phyloP scores from a whole-genome alignment of 192 early-diverging fungal genomes.

The Backusella circina region DNA sequence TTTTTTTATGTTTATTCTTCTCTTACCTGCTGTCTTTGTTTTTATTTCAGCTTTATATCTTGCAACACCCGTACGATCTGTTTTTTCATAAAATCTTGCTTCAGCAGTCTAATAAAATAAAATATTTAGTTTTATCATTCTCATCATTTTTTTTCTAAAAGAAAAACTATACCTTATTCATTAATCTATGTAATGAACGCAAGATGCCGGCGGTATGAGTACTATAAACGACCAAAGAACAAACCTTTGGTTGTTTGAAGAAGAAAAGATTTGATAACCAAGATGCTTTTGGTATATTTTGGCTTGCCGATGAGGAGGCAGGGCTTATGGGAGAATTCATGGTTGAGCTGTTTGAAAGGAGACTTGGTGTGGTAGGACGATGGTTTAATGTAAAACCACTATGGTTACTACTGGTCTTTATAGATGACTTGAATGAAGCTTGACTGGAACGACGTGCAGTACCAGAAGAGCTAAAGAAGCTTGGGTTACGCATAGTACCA shows the following conservation, averaged over 20 bases:
- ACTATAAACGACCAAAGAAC: constrained; percentile 13
- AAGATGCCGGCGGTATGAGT: constrained; percentile 8
- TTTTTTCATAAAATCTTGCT: constrained; percentile 25
- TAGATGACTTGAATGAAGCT: constrained; percentile 15
- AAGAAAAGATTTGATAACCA: constrained; percentile 27
- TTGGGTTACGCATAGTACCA: not conserved
- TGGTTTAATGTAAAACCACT: constrained; percentile 7
- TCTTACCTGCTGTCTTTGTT: constrained; percentile 9
- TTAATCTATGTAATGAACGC: constrained; percentile 9
- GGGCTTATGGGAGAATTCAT: constrained; percentile 10
- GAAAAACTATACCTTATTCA: constrained; percentile 13
- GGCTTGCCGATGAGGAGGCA: not conserved
- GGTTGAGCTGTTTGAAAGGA: constrained; percentile 22
- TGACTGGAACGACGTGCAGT: constrained; percentile 12
- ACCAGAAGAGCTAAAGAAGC: not conserved
- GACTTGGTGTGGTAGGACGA: constrained; percentile 23
- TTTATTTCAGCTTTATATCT: constrained; percentile 29
- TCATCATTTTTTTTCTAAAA: not conserved
- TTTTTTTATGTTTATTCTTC: not conserved
- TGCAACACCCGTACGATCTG: constrained; percentile 6
- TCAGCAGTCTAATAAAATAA: constrained; percentile 4
- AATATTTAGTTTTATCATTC: not conserved
- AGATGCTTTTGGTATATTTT: constrained; percentile 10
- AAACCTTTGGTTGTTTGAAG: constrained; percentile 29
- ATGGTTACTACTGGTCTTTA: constrained; percentile 2